Evolutionary conservation across 306 rosid genomes (phyloP), one percentile per base, ranked within the genome.

Genomic region (Quercus mongolica): DNA sequence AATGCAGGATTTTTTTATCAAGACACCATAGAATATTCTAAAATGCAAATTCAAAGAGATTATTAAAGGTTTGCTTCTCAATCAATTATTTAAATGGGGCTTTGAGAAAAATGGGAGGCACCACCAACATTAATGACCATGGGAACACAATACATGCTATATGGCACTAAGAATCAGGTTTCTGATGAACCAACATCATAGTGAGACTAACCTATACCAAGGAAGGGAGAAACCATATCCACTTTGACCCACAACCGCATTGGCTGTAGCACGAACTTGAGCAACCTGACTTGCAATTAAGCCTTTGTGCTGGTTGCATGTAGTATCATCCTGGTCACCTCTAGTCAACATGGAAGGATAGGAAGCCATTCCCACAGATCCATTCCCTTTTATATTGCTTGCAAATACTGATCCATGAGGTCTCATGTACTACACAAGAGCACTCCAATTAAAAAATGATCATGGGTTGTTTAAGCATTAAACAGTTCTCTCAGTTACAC

Each of bases 161-260:
- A 18, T 4, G 41, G 46, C 74, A 31, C 11, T 58, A 71, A 52
- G 9, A 81, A 69, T 41, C 6, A 57, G 69, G 62, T 33, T 10
- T 56, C 77, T 26, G 44, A 31, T 73, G 52, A 44, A n/a, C 12
- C 26, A 46, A 71, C 41, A 33, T 35, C 26, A 70, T 58, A 74
- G 49, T 15, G 20, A 38, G 51, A 85, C 97, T 86, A 23, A 89
- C 94, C 97, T 81, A 76, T 87, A 71, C 92, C 94, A 83, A 75
- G 94, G 97, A 87, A 87, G 90, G 41, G 72, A 82, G 3, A 83
- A 85, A 61, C 90, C 87, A 75, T 31, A 81, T 88, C 89, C 87
- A 54, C 80, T 74, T 56, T 52, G 89, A 76, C 54, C 28, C 68
- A 63, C 64, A 77, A 20, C 69, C 1, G 59, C 63, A 78, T 75